Conservation (phyloP, 192 early-diverging fungal species). For the Entomortierella parvispora region DNA sequence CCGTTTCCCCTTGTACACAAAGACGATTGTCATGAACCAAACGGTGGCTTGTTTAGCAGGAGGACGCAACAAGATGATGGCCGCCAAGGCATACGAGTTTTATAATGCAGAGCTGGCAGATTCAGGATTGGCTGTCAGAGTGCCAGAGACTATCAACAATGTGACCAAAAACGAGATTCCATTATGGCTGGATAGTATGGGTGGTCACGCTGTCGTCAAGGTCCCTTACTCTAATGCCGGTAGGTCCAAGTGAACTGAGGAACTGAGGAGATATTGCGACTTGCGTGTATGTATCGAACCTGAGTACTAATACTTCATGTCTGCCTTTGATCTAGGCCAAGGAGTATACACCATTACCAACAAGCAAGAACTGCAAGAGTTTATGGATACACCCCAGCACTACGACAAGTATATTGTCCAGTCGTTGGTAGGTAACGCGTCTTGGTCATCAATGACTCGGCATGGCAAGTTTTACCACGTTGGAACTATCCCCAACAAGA, state of each 20-base stretch:
- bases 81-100: slow-evolving; percentile 86
- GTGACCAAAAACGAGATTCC: slow-evolving; percentile 84
- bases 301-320: background rate
- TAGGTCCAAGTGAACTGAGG: slow-evolving; percentile 36
- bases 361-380: slow-evolving; percentile 73
- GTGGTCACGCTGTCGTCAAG: slow-evolving; percentile 86
- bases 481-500: slow-evolving; percentile 92
- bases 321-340: slow-evolving; percentile 61
- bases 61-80: slow-evolving; percentile 93
- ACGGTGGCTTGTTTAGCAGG: slow-evolving; percentile 88
- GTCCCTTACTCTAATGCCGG: slow-evolving; percentile 90
- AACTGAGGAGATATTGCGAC: too few relatives aligned
- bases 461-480: slow-evolving; percentile 89
- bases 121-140: slow-evolving; percentile 73
- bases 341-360: slow-evolving; percentile 93
- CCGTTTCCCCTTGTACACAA: slow-evolving; percentile 79
- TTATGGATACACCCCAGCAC: slow-evolving; percentile 80
- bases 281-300: background rate
- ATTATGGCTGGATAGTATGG: slow-evolving; percentile 84
- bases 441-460: slow-evolving; percentile 79
- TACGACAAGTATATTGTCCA: slow-evolving; percentile 96
- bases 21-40: slow-evolving; percentile 83
- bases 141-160: slow-evolving; percentile 89
- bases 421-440: slow-evolving; percentile 86
- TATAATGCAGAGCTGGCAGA: slow-evolving; percentile 82